These are phyloP conservation scores for Arctostaphylos glauca DNA, from an alignment of 148 eudicot genomes.

Conservation along the genomic window DNA sequence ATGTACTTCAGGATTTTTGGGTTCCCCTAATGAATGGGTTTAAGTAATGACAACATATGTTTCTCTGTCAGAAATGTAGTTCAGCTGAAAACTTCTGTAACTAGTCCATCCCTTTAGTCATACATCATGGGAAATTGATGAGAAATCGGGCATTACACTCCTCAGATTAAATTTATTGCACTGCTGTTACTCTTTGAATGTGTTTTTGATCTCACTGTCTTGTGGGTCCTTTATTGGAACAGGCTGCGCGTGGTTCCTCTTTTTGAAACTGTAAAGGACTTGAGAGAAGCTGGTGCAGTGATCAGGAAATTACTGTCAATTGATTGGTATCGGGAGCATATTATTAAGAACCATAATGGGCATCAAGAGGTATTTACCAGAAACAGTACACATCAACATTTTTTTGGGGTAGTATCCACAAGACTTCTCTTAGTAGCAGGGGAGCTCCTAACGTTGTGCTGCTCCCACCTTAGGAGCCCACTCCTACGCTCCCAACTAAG, in stretches of 20 bases:
- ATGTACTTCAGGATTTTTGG: not conserved
- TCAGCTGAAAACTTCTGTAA: not conserved
- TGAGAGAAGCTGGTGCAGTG: slow-evolving; percentile 88
- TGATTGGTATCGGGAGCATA: slow-evolving; percentile 84
- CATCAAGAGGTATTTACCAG: slow-evolving; percentile 68
- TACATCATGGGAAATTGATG: not conserved
- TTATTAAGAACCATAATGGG: slow-evolving; percentile 74
- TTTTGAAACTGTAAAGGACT: slow-evolving; percentile 87
- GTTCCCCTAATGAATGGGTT: not conserved
- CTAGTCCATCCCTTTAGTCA: not conserved
- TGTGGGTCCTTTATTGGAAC: slow-evolving; percentile 18
- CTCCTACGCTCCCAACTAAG: no score
- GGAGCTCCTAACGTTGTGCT: no score
- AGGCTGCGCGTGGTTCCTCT: slow-evolving; percentile 91
- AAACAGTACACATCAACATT: not conserved
- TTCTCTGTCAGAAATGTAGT: not conserved
- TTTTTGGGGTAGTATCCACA: not conserved
- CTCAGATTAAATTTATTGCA: not conserved
- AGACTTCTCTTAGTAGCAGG: not conserved
- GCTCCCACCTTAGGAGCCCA: no score
- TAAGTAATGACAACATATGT: not conserved
- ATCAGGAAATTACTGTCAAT: slow-evolving; percentile 71
- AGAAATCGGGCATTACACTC: not conserved
- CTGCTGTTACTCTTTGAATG: not conserved
- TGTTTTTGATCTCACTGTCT: not conserved